These are phyloP conservation scores for Penicillium nordicum DNA, from an alignment of 2,329 filamentous ascomycete genomes.

Conservation along the genomic window DNA sequence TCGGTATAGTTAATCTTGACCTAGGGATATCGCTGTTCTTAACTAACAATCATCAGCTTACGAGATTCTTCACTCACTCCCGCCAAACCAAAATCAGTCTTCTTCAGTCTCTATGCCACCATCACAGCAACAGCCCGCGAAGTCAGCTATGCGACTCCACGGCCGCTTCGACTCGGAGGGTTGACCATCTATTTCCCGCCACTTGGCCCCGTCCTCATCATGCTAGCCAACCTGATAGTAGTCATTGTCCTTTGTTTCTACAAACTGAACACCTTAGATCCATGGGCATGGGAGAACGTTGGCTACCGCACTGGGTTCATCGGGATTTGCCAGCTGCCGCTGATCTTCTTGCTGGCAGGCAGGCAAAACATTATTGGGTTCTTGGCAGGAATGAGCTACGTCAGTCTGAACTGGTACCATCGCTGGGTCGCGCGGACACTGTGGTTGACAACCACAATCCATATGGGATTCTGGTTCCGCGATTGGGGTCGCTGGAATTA, in stretches of 20 bases:
- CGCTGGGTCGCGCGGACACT: slow-evolving; percentile 51
- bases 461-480: slow-evolving; percentile 54
- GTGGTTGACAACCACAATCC: slow-evolving; percentile 53
- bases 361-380: slow-evolving; percentile 54
- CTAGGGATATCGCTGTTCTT: background rate
- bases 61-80: slow-evolving; percentile 44
- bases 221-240: slow-evolving; percentile 47
- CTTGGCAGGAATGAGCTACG: slow-evolving; percentile 48
- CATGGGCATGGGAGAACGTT: slow-evolving; percentile 54
- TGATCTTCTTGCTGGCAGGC: slow-evolving; percentile 55
- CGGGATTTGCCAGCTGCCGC: slow-evolving; percentile 52
- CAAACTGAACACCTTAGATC: slow-evolving; percentile 49
- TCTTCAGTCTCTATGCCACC: slow-evolving; percentile 51
- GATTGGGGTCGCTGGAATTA: slow-evolving; percentile 53
- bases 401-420: slow-evolving; percentile 53
- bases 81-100: slow-evolving; percentile 52
- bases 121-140: slow-evolving; percentile 54
- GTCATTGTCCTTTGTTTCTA: slow-evolving; percentile 57
- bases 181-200: slow-evolving; percentile 38
- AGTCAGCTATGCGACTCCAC: slow-evolving; percentile 47
- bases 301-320: slow-evolving; percentile 56
- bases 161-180: slow-evolving; percentile 32
- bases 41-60: slow-evolving; percentile 37
- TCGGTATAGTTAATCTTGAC: slow-evolving; percentile 35
- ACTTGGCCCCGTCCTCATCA: slow-evolving; percentile 36